Base-by-base conservation (phyloP, 768 basidiomycete species). In the Leccinum truebloodii region DNA sequence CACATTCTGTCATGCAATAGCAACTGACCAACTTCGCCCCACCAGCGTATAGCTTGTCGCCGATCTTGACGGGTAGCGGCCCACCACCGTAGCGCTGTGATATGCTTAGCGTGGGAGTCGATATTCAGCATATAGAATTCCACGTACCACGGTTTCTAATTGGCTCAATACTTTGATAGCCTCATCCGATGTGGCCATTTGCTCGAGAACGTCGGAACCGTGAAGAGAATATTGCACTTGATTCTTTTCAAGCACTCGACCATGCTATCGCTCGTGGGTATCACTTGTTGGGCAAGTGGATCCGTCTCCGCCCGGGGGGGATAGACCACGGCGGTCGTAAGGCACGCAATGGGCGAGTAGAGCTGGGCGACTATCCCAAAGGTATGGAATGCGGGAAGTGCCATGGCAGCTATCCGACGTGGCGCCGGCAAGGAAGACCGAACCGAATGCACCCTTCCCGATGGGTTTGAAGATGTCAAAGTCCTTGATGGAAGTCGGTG, bases 401-500 rank as follows among this genome's bases (percentile, higher is more conserved):
- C 59, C 64, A 73, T 72, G 39, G 20, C 52, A 46, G 44, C 72
- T 0, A 66, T 1, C 22, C 73, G 63, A n/a, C n/a, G n/a, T n/a
- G n/a, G n/a, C n/a, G n/a, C 20, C 1, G 68, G 48, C 37, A 69
- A 28, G 28, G 28, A 28, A 28, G 28, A 28, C 28, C 28, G 28
- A 28, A 28, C 28, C 28, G 28, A 28, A 28, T 28, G 28, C 28
- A 28, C 28, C 28, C 28, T 28, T 28, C 28, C 28, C 8, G 28
- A 28, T 28, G 28, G 28, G 28, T 28, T 28, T 28, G 28, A 28
- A 28, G 28, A 28, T 28, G 28, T 28, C 28, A 28, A 28, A 28
- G 28, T 28, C 28, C 28, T 28, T 28, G 28, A 71, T 98, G 6
- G 95, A 96, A 4, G 95, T 90, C 2, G 92, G 86, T 12, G 86